Conservation (phyloP, 139 green algal species). For the Dunaliella primolecta region DNA sequence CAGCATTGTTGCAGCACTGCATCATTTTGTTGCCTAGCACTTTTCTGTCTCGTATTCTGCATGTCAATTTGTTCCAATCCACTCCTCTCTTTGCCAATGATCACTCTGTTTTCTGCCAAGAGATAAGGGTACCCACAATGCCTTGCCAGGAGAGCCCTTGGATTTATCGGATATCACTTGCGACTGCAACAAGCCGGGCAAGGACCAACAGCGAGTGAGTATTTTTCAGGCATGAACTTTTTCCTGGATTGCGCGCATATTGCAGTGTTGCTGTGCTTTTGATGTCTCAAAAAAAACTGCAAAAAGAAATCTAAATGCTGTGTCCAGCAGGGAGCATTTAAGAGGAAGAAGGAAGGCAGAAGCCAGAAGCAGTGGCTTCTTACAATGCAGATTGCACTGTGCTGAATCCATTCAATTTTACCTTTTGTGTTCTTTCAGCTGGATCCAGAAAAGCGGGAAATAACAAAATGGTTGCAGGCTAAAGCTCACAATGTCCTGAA, state of each 20-base stretch:
- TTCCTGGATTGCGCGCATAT: neutral
- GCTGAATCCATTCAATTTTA: too few species aligned
- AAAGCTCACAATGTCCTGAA: too few species aligned
- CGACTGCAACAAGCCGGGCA: conserved; percentile 17
- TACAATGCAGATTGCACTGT: too few species aligned
- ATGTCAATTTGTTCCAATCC: too few species aligned
- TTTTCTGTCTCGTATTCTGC: too few species aligned
- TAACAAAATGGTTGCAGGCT: too few species aligned
- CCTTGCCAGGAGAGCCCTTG: conserved; percentile 16
- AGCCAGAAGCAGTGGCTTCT: too few species aligned
- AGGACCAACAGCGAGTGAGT: conserved; percentile 24
- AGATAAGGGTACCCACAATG: too few species aligned
- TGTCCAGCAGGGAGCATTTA: neutral
- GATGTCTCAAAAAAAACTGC: neutral
- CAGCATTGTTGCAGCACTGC: too few species aligned
- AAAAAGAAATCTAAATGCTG: neutral
- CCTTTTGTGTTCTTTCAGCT: too few species aligned
- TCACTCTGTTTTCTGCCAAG: conserved; percentile 5
- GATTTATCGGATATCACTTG: conserved; percentile 28
- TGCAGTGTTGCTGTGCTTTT: neutral
- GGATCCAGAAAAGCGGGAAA: too few species aligned
- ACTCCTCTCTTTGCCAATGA: neutral
- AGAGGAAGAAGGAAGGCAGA: neutral
- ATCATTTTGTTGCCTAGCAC: too few species aligned
- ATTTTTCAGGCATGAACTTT: neutral